Percentiles rank a stretch among this genome's conserved stretches.
These are phyloP conservation scores for Pythium insidiosum DNA, from an alignment of 352 stramenopile genomes.

Conservation along the genomic window DNA sequence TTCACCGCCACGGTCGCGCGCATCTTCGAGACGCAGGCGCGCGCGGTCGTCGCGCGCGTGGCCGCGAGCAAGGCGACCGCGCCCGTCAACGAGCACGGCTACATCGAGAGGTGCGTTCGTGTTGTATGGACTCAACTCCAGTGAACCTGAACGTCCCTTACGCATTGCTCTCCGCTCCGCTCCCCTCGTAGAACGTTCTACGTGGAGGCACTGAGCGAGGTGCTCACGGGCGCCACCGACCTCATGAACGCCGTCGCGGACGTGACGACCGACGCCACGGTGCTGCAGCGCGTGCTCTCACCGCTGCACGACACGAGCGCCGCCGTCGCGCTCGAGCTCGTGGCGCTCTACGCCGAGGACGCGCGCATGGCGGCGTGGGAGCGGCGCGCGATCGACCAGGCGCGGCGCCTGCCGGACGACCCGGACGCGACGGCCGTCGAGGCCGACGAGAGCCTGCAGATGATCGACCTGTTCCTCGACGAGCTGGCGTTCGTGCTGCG, in stretches of 20 bases:
- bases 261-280: constrained; percentile 23
- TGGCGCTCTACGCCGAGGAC: constrained; percentile 67
- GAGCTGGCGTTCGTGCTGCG: constrained; percentile 73
- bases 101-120: constrained; percentile 50
- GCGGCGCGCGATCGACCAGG: constrained; percentile 48
- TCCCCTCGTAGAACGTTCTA: constrained; percentile 61
- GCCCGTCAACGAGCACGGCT: constrained; percentile 67
- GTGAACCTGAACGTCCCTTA: too few species aligned
- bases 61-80: constrained; percentile 37
- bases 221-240: constrained; percentile 62
- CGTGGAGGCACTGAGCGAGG: constrained; percentile 58
- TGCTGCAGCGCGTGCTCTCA: constrained; percentile 35
- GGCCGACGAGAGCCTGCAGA: constrained; percentile 80
- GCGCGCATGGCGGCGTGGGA: constrained; percentile 75
- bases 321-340: constrained; percentile 47
- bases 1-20: constrained; percentile 37
- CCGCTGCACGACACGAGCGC: constrained; percentile 55
- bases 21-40: constrained; percentile 50
- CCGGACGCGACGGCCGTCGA: constrained; percentile 25
- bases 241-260: constrained; percentile 79
- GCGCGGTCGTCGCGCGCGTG: constrained; percentile 44
- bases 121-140: not conserved
- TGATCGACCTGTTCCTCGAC: constrained; percentile 80
- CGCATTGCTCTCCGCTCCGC: too few species aligned
- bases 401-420: constrained; percentile 25